Percentiles rank a stretch among this genome's conserved stretches.
phyloP scores from a whole-genome alignment of 345 rosid species.

The Dipteronia dyeriana region DNA sequence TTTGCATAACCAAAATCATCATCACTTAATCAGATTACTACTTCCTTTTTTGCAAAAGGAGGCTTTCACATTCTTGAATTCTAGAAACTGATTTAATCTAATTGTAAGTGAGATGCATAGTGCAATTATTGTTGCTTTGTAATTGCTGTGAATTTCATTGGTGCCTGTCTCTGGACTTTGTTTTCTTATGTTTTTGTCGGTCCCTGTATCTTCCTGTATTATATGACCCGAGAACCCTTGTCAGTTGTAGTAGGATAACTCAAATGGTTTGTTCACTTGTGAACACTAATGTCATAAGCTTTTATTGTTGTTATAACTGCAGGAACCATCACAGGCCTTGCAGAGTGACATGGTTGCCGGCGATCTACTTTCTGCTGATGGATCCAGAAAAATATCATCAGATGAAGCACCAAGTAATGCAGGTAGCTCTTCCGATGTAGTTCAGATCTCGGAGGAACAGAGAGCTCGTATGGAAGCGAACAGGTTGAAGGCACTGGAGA shows the following conservation, averaged over 20 bases:
- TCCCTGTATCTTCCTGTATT: background rate
- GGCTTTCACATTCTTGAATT: too few species aligned
- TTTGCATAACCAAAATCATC: too few species aligned
- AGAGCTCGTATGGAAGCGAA: slow-evolving; percentile 78
- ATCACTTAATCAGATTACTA: too few species aligned
- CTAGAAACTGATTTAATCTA: too few species aligned
- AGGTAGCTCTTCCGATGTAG: slow-evolving; percentile 29
- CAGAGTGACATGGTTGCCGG: background rate
- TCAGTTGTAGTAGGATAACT: background rate
- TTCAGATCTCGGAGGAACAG: slow-evolving; percentile 61
- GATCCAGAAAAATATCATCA: slow-evolving; percentile 9
- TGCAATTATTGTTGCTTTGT: too few species aligned
- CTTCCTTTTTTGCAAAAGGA: too few species aligned
- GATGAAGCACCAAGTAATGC: slow-evolving; percentile 24
- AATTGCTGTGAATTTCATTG: too few species aligned
- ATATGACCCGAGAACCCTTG: background rate
- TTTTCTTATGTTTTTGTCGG: background rate
- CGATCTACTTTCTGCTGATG: background rate
- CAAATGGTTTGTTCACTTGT: background rate
- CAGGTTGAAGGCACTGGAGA: slow-evolving; percentile 72
- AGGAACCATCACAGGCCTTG: slow-evolving; percentile 32
- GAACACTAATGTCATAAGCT: background rate
- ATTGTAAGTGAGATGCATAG: too few species aligned
- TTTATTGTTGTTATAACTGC: slow-evolving; percentile 8
- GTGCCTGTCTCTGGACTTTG: background rate